These are phyloP conservation scores for Mortierella sp. DNA, from an alignment of 371 early-diverging fungal species.

Conservation along the genomic window DNA sequence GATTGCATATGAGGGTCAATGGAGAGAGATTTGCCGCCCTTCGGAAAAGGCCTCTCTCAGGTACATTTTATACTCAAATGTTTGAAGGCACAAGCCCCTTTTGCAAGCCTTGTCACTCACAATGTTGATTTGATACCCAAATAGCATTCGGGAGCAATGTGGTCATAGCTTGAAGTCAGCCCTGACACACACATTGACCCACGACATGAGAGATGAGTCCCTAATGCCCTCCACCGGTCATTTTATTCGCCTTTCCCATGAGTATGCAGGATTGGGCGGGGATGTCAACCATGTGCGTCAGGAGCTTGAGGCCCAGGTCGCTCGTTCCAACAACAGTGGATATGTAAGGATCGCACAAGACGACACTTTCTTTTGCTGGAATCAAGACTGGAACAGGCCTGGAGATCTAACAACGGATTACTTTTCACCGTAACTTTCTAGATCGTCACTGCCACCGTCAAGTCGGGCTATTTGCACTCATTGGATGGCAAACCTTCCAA, in stretches of 20 bases:
- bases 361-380: slow-evolving; percentile 11
- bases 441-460: slow-evolving; percentile 61
- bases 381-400: too few relatives aligned
- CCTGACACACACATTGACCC: slow-evolving; percentile 70
- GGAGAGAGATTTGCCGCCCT: slow-evolving; percentile 84
- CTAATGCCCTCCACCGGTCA: slow-evolving; percentile 82
- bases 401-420: neutral
- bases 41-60: slow-evolving; percentile 80
- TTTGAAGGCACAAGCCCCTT: neutral
- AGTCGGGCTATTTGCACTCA: slow-evolving; percentile 74
- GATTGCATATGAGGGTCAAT: slow-evolving; percentile 72
- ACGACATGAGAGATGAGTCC: slow-evolving; percentile 82
- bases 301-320: slow-evolving; percentile 74
- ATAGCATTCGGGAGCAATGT: slow-evolving; percentile 86
- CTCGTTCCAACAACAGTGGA: slow-evolving; percentile 57
- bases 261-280: slow-evolving; percentile 88
- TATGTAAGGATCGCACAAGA: slow-evolving; percentile 58
- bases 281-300: slow-evolving; percentile 79
- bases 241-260: slow-evolving; percentile 69
- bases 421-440: slow-evolving; percentile 53
- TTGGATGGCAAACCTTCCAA: slow-evolving; percentile 62
- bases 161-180: slow-evolving; percentile 91
- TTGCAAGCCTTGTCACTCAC: neutral
- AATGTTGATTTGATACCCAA: neutral
- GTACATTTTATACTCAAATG: slow-evolving; percentile 36